Conservation (phyloP, 2,329 filamentous ascomycete species). For the Stagonosporopsis tanaceti region DNA sequence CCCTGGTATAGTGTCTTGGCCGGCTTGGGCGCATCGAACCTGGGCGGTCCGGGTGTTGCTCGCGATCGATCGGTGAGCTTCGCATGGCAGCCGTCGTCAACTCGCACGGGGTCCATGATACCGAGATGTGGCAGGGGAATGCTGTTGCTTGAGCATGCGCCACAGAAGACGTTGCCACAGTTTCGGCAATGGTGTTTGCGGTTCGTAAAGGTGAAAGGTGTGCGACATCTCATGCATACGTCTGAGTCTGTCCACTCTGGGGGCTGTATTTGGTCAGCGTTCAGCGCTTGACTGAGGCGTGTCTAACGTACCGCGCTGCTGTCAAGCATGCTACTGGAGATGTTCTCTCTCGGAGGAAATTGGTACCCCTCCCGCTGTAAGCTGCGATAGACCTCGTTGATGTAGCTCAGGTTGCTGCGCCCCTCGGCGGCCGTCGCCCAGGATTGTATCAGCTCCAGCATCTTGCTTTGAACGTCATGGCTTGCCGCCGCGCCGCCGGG, state of each 20-base stretch:
- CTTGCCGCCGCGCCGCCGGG: conserved; percentile 78
- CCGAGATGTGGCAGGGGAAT: conserved; percentile 90
- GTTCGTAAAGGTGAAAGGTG: conserved; percentile 95
- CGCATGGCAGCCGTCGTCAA: conserved; percentile 94
- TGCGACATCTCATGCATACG: conserved; percentile 97
- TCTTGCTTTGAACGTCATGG: conserved; percentile 84
- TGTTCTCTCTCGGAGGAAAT: conserved; percentile 85
- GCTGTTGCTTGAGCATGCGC: conserved; percentile 89
- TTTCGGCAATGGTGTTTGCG: conserved; percentile 98
- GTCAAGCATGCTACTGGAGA: conserved; percentile 97
- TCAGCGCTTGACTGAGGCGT: background rate
- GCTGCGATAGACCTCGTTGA: conserved; percentile 84
- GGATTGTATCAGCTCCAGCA: conserved; percentile 89
- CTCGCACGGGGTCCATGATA: conserved; percentile 87
- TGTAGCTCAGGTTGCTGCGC: conserved; percentile 82
- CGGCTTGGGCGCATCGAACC: conserved; percentile 58
- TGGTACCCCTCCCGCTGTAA: conserved; percentile 85
- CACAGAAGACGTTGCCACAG: conserved; percentile 96
- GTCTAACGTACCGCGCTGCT: conserved; percentile 80
- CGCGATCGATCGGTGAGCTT: conserved; percentile 81
- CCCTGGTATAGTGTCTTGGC: conserved; percentile 70
- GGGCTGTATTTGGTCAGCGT: conserved; percentile 64
- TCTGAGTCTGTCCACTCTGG: conserved; percentile 98
- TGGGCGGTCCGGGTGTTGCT: conserved; percentile 51
- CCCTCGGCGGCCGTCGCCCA: conserved; percentile 93